Conservation (phyloP, 176 grass and related monocot species). For the Otatea glauca region DNA sequence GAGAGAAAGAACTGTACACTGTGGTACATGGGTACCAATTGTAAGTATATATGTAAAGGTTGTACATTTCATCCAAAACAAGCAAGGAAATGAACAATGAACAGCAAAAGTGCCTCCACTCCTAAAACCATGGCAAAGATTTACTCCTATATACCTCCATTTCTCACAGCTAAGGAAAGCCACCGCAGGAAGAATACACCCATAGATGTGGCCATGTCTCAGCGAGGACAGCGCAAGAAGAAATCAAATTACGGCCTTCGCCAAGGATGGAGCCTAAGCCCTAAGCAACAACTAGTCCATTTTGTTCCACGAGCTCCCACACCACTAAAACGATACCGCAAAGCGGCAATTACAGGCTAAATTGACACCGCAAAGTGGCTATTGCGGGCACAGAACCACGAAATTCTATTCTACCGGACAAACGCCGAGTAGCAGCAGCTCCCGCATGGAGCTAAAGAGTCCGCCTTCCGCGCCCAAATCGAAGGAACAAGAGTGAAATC, state of each 20-base stretch:
- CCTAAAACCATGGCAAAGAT: conserved; percentile 9
- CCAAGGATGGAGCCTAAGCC: neutral
- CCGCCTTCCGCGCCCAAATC: neutral
- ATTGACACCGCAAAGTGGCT: neutral
- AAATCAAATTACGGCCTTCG: neutral
- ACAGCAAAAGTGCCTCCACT: neutral
- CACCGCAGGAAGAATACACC: neutral
- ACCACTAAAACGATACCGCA: neutral
- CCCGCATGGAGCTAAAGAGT: neutral
- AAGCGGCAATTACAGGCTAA: neutral
- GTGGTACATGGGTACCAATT: neutral
- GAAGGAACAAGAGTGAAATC: conserved; percentile 10
- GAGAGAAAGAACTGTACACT: neutral
- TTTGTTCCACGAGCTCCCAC: neutral
- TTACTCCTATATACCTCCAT: neutral
- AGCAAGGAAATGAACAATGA: conserved; percentile 5
- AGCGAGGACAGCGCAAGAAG: neutral
- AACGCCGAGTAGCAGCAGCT: neutral
- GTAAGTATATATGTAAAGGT: neutral
- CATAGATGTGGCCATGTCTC: neutral
- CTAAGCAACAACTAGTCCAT: neutral
- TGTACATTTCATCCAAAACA: conserved; percentile 11
- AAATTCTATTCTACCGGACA: neutral
- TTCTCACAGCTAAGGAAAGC: neutral
- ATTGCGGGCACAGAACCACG: neutral